These are phyloP conservation scores for Yamagishiella unicocca DNA, from an alignment of 139 green algal species.

Conservation along the genomic window DNA sequence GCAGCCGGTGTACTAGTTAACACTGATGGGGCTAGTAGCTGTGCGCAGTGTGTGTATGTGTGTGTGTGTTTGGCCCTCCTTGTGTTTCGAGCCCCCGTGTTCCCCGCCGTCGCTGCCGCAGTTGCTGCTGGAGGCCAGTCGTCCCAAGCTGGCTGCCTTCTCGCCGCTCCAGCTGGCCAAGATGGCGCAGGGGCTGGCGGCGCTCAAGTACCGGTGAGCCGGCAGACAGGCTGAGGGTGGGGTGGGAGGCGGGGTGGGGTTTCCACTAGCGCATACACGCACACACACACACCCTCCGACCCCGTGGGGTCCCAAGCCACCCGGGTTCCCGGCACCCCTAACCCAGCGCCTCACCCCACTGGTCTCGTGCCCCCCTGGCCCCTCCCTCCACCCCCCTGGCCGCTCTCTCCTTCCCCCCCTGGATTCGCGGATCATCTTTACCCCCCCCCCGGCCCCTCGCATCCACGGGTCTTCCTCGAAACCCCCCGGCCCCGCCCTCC, in stretches of 20 bases:
- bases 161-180: slow-evolving; percentile 25
- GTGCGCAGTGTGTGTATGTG: not conserved
- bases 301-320: not conserved
- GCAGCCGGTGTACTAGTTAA: too few species aligned
- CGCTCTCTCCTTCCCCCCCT: not conserved
- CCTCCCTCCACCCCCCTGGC: not conserved
- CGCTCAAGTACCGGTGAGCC: slow-evolving; percentile 31
- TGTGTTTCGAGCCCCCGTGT: not conserved
- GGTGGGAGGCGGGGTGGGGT: not conserved
- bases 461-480: too few species aligned
- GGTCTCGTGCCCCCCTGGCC: not conserved
- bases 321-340: not conserved
- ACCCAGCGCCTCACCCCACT: not conserved
- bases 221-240: not conserved
- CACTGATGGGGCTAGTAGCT: too few species aligned
- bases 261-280: too few species aligned
- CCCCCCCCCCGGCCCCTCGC: not conserved
- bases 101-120: not conserved
- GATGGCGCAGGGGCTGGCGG: slow-evolving; percentile 25
- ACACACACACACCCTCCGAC: too few species aligned
- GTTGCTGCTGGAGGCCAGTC: not conserved
- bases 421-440: not conserved
- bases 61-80: not conserved
- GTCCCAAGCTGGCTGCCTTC: not conserved
- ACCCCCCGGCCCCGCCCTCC: not conserved